phyloP scores from a whole-genome alignment of 1,284 basidiomycete genomes.

The Mrakiaceae sp. region DNA sequence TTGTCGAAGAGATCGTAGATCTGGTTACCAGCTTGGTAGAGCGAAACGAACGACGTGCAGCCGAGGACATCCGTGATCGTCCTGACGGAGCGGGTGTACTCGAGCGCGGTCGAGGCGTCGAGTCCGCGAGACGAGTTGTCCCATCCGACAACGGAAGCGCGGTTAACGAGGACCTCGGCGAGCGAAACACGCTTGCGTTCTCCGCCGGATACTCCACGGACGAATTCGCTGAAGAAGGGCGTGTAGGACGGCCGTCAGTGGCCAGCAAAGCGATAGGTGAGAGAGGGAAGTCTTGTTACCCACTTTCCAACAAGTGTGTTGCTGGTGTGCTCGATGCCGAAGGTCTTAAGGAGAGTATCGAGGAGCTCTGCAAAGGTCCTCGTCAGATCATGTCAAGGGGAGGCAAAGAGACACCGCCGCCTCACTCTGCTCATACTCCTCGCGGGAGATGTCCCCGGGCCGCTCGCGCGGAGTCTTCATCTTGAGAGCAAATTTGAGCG shows the following conservation, averaged over 20 bases:
- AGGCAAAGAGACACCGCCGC: not conserved
- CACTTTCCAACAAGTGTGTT: slow-evolving; percentile 22
- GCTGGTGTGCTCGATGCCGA: slow-evolving; percentile 15
- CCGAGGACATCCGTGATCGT: slow-evolving; percentile 15
- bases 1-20: slow-evolving; percentile 32
- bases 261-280: not conserved
- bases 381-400: slow-evolving; percentile 2
- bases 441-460: slow-evolving; percentile 15
- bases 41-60: slow-evolving; percentile 53
- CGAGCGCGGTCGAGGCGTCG: slow-evolving; percentile 70
- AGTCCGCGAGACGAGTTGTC: slow-evolving; percentile 66
- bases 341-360: slow-evolving; percentile 2
- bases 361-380: not conserved
- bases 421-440: slow-evolving; percentile 6
- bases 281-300: not conserved
- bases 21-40: slow-evolving; percentile 57
- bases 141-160: slow-evolving; percentile 34
- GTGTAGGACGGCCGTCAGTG: not conserved
- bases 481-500: slow-evolving; percentile 27
- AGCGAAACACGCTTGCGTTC: slow-evolving; percentile 57
- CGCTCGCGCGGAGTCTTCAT: slow-evolving; percentile 26
- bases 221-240: not conserved
- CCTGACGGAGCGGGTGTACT: slow-evolving; percentile 10
- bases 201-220: slow-evolving; percentile 47
- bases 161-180: slow-evolving; percentile 20